Base-by-base conservation (phyloP, 768 basidiomycete genomes). In the Filobasidium floriforme region DNA sequence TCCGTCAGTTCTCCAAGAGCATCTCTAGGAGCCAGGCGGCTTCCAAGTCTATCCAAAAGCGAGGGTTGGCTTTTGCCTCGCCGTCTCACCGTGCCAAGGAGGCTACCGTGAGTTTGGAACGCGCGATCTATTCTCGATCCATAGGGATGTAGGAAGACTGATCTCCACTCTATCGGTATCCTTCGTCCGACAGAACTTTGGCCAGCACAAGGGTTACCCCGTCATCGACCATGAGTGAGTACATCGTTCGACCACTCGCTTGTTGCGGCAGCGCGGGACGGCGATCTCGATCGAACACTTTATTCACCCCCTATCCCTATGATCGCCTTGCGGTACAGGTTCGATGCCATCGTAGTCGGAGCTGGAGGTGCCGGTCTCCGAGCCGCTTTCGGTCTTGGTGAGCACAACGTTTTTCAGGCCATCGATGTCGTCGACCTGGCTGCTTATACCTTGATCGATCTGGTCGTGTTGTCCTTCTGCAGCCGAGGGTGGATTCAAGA, bases 281-380 rank as follows among this genome's bases (percentile, higher is more conserved):
- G 3, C 46, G 15, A 49, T 18, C 22, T 49, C 46, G 22, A 18
- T 49, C 22, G 18, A 6, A 15, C 19, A 19, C 43, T 44, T 49
- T 15, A 15, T 18, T 26, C 15, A 28, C 4, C 64, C 66, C 63
- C 61, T 60, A 46, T 15, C 22, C 24, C 14, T 22, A 52, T 10
- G 9, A 28, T 22, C 49, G n/a, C 55, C 44, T 28, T 6, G 15
- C 15, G 15, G 12, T 18, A 18, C 46, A 49, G 46, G 46, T 51
- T 65, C 57, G 57, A 63, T 41, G 55, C 66, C 41, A 37, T 66
- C 29, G 62, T 59, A 9, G 59, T 61, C 22, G 94, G 93, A 76
- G 94, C 96, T 28, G 96, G 96, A 72, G 96, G 96, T 80, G 96
- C 96, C 60, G 96, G 96, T 81, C 84, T 99, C 73, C 86, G 96